Percentiles rank a stretch among this genome's conserved stretches.
Evolutionary conservation across 352 stramenopile species (phyloP).

Genomic region (Pythium coloratum): DNA sequence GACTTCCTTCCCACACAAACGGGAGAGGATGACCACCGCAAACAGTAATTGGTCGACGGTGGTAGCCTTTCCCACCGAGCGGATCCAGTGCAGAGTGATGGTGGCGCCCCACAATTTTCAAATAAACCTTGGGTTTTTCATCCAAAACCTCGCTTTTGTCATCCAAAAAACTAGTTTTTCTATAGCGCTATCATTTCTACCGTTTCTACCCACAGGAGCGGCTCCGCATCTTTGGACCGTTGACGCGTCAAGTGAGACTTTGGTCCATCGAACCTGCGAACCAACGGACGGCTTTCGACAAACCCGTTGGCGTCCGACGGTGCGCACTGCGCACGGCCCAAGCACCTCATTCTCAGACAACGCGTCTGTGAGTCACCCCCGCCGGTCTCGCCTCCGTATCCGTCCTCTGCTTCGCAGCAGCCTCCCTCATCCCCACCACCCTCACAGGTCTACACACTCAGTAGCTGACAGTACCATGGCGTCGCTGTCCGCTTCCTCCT

Average conservation of each 20-base stretch:
- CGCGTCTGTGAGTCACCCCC: not conserved
- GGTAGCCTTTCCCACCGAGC: not conserved
- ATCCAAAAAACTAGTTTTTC: not conserved
- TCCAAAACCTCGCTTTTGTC: not conserved
- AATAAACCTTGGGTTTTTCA: not conserved
- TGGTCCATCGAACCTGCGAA: conserved; percentile 2
- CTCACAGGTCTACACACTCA: not conserved
- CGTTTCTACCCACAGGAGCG: conserved; percentile 2
- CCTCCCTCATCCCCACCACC: not conserved
- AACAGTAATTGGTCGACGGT: not conserved
- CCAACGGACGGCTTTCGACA: not conserved
- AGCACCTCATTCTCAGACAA: conserved; percentile 5
- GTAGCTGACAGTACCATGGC: not conserved
- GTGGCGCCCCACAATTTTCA: not conserved
- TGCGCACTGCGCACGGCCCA: not conserved
- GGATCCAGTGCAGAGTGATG: conserved; percentile 1
- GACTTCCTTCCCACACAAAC: not conserved
- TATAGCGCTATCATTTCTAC: not conserved
- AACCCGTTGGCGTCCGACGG: not conserved
- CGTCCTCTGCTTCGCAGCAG: not conserved
- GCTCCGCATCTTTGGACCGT: not conserved
- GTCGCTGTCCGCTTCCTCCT: not conserved
- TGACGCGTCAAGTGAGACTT: conserved; percentile 2
- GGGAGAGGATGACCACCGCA: not conserved
- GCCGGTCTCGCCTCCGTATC: not conserved